Percentiles rank a stretch among this genome's conserved stretches.
These are phyloP conservation scores for Myotisia sp. DNA, from an alignment of 2,329 filamentous ascomycete genomes.

Conservation along the genomic window DNA sequence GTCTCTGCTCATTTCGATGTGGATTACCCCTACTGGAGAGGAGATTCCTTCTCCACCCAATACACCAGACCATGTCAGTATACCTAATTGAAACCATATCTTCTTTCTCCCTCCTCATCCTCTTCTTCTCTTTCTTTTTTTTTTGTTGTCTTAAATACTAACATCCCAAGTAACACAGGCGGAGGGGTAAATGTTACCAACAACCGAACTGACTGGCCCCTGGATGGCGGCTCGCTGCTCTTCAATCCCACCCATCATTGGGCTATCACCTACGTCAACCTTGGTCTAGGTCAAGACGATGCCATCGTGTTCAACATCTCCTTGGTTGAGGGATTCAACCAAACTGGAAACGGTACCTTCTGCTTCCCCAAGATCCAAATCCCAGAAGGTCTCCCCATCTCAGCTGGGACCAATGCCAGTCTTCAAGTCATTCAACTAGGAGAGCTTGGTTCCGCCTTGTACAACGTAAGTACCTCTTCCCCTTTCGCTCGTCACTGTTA, in stretches of 20 bases:
- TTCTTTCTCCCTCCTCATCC: conserved; percentile 2
- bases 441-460: conserved; percentile 28
- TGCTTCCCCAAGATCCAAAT: conserved; percentile 29
- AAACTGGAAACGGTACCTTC: conserved; percentile 34
- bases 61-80: conserved; percentile 28
- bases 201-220: conserved; percentile 36
- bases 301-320: conserved; percentile 34
- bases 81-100: not conserved
- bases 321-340: conserved; percentile 32
- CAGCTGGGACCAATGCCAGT: conserved; percentile 28
- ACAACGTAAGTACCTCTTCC: conserved; percentile 30
- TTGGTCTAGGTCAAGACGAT: conserved; percentile 27
- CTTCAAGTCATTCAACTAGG: conserved; percentile 34
- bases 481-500: not conserved
- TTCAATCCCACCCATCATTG: conserved; percentile 30
- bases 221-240: conserved; percentile 29
- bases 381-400: conserved; percentile 17
- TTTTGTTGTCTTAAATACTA: no score
- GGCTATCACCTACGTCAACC: conserved; percentile 35
- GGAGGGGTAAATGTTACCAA: conserved; percentile 28
- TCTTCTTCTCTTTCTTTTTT: no score
- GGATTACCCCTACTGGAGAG: conserved; percentile 25
- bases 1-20: conserved; percentile 17
- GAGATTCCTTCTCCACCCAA: conserved; percentile 30
- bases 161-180: conserved; percentile 16